Evolutionary conservation across 768 basidiomycete species (phyloP).

Genomic region (Mycena alexandri): DNA sequence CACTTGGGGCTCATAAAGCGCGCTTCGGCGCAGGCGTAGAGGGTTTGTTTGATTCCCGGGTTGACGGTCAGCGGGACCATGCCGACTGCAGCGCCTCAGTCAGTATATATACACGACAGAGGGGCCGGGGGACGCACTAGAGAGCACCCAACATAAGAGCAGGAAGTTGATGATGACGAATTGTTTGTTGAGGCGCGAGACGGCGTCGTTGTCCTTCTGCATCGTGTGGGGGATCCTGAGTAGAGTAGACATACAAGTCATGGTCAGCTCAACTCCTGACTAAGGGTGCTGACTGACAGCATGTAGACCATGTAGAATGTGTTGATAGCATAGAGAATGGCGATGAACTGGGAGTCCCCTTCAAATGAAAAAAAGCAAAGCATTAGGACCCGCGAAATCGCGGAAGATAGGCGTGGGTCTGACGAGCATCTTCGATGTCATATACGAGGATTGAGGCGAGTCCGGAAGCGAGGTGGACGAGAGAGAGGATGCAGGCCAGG

Average conservation of each 20-base stretch:
- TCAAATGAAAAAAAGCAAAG: not conserved
- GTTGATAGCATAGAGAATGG: constrained; percentile 22
- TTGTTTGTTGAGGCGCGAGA: constrained; percentile 34
- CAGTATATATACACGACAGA: not conserved
- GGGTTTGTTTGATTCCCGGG: constrained; percentile 1
- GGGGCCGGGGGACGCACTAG: constrained; percentile 21
- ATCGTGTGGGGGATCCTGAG: constrained; percentile 28
- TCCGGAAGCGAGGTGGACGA: constrained; percentile 28
- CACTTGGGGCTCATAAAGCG: constrained; percentile 25
- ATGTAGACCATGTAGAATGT: constrained; percentile 34
- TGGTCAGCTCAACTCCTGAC: not conserved
- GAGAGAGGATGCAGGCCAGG: constrained; percentile 14
- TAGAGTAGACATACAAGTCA: too few species aligned
- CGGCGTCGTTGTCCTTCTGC: constrained; percentile 22
- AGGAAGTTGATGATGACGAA: constrained; percentile 36
- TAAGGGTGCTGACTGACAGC: constrained; percentile 23
- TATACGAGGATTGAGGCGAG: constrained; percentile 34
- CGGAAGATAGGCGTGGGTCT: not conserved
- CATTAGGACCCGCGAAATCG: not conserved
- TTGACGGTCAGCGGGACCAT: constrained; percentile 31
- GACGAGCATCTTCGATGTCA: constrained; percentile 32
- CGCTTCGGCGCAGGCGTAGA: constrained; percentile 6
- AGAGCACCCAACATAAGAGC: constrained; percentile 30
- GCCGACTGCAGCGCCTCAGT: constrained; percentile 4
- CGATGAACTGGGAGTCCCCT: constrained; percentile 36